phyloP scores from a whole-genome alignment of 2,329 filamentous ascomycete species.

The Phialemonium atrogriseum region DNA sequence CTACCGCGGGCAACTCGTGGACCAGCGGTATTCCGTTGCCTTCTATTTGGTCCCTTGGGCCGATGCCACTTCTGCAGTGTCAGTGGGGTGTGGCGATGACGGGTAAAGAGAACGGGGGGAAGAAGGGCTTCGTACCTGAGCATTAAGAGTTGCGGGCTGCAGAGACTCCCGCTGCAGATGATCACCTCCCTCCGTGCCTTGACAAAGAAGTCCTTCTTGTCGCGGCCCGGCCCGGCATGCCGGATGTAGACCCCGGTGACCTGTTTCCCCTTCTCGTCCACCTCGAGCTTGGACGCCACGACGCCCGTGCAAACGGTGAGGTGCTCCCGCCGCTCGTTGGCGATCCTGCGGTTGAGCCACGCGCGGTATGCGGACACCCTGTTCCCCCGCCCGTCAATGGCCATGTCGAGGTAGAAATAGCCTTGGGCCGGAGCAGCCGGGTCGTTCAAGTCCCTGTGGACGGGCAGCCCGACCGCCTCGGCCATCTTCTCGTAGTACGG shows the following conservation, averaged over 20 bases:
- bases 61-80: slow-evolving; percentile 19
- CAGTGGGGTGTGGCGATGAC: background rate
- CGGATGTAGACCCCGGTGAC: slow-evolving; percentile 17
- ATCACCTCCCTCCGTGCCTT: slow-evolving; percentile 21
- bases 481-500: slow-evolving; percentile 15
- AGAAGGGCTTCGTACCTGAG: slow-evolving; percentile 9
- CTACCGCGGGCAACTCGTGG: slow-evolving; percentile 18
- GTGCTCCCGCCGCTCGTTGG: slow-evolving; percentile 9
- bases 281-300: slow-evolving; percentile 17
- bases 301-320: slow-evolving; percentile 22
- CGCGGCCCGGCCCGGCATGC: background rate
- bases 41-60: slow-evolving; percentile 13
- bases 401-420: slow-evolving; percentile 18
- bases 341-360: slow-evolving; percentile 17
- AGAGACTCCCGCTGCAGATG: slow-evolving; percentile 19
- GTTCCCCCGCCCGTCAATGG: slow-evolving; percentile 15
- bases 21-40: slow-evolving; percentile 13
- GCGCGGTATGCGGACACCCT: slow-evolving; percentile 18
- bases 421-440: slow-evolving; percentile 18
- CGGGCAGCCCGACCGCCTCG: slow-evolving; percentile 16
- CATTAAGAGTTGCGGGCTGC: slow-evolving; percentile 22
- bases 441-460: slow-evolving; percentile 18
- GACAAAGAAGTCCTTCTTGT: slow-evolving; percentile 11
- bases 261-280: slow-evolving; percentile 9
- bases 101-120: background rate